Evolutionary conservation across 495 filamentous ascomycete species (phyloP), one percentile per base, ranked within the genome.

Genomic region (Symbiotaphrina buchneri): DNA sequence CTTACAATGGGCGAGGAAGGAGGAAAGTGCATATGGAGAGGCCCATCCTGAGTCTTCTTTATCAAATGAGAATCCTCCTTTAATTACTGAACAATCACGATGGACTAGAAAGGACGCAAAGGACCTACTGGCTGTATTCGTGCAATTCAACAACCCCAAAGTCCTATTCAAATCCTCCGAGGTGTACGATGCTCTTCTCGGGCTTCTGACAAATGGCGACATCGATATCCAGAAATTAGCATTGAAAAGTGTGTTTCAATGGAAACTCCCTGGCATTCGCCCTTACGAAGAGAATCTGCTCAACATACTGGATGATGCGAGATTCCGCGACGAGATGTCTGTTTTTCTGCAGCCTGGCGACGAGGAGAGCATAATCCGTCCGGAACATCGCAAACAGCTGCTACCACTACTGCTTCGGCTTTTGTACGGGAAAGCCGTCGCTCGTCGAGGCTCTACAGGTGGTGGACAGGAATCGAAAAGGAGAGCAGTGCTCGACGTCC

Each of bases 301-400:
- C 22, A 87, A 85, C 38, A 59, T 99, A 3, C 59, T 95, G 10
- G 90, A 99, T 40, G 87, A 95, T 36, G 66, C 79, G 2, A 60
- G 77, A 27, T 94, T 95, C 53, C 73, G 79, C 41, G 90, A 95
- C 42, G 82, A 94, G 49, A 63, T 95, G 10, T 66, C 80, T 0
- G 67, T 82, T 1, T 74, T 95, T 33, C 67, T 95, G 29, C 78
- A 82, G 42, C 50, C 64, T 18, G 61, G 56, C 7, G 45, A 57
- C 4, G 76, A 82, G 6, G 71, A 83, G 32, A 79, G 71, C 38
- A 51, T 68, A 33, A 72, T 94, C 28, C 70, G 74, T 43, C 52
- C 66, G 13, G 66, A 77, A 28, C 77, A 95, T 45, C 68, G 70
- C 3, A 38, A 44, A 13, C 64, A 66, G 15, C 45, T 91, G 10